Conservation (phyloP, 306 rosid species). For the Arachis stenosperma region DNA sequence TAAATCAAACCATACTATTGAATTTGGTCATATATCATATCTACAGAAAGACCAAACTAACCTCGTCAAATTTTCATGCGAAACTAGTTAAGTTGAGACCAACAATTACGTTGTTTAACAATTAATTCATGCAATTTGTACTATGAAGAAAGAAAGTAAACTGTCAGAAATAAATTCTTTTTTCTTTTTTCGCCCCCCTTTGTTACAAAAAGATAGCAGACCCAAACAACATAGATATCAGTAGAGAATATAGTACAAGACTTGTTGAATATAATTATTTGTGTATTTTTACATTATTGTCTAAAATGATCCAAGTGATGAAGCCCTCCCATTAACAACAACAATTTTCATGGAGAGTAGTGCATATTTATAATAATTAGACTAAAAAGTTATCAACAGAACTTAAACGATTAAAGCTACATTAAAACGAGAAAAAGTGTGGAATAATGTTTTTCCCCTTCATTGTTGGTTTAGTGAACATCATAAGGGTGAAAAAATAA, state of each 20-base stretch:
- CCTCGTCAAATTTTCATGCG: no score
- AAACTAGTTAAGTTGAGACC: no score
- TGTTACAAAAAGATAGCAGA: neutral
- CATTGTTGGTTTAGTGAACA: neutral
- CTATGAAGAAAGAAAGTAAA: neutral
- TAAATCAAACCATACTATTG: no score
- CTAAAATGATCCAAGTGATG: neutral
- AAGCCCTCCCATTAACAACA: neutral
- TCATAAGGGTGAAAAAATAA: neutral
- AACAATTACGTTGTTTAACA: no score
- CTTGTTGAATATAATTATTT: no score
- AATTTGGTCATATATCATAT: no score
- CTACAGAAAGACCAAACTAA: no score
- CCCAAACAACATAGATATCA: no score
- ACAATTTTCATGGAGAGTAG: neutral
- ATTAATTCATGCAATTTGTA: neutral
- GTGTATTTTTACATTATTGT: neutral
- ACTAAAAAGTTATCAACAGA: neutral
- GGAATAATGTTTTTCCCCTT: neutral
- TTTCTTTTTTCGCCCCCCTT: neutral
- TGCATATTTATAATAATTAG: neutral
- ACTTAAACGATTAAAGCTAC: no score
- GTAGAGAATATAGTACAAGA: neutral
- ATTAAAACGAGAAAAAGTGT: neutral
- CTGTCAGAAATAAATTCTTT: neutral